These are phyloP conservation scores for Eleusine coracana DNA, from an alignment of 176 grass and related monocot species.

Conservation along the genomic window DNA sequence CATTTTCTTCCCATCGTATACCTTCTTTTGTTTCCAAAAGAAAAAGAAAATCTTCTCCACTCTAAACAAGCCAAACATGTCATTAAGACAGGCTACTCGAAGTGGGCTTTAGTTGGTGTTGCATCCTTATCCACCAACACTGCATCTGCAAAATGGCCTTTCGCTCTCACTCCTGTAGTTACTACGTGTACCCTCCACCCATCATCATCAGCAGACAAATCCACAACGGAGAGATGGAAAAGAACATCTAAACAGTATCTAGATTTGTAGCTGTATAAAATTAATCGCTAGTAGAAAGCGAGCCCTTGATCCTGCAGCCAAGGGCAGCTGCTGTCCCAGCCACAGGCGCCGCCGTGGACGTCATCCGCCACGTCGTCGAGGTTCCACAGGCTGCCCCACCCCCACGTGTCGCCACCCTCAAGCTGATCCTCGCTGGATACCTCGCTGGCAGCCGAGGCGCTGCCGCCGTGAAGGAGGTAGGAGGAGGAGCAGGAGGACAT, in stretches of 20 bases:
- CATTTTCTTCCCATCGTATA: neutral
- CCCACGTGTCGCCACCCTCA: conserved; percentile 59
- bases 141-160: conserved; percentile 21
- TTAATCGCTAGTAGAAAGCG: conserved; percentile 46
- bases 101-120: conserved; percentile 48
- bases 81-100: conserved; percentile 30
- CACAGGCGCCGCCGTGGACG: conserved; percentile 35
- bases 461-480: conserved; percentile 33
- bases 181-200: conserved; percentile 30
- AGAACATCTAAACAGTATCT: conserved; percentile 24
- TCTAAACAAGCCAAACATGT: conserved; percentile 20
- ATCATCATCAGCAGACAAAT: neutral
- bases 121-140: conserved; percentile 56
- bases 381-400: conserved; percentile 96
- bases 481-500: conserved; percentile 34
- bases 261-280: neutral
- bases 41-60: neutral
- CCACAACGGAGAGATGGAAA: neutral
- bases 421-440: conserved; percentile 46
- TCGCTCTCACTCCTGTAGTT: conserved; percentile 21
- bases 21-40: neutral
- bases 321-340: conserved; percentile 43
- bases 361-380: conserved; percentile 59
- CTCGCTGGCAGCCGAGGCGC: conserved; percentile 9
- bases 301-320: conserved; percentile 40